Evolutionary conservation across 805 yeast species (phyloP).

Genomic region (Lachancea thermotolerans): DNA sequence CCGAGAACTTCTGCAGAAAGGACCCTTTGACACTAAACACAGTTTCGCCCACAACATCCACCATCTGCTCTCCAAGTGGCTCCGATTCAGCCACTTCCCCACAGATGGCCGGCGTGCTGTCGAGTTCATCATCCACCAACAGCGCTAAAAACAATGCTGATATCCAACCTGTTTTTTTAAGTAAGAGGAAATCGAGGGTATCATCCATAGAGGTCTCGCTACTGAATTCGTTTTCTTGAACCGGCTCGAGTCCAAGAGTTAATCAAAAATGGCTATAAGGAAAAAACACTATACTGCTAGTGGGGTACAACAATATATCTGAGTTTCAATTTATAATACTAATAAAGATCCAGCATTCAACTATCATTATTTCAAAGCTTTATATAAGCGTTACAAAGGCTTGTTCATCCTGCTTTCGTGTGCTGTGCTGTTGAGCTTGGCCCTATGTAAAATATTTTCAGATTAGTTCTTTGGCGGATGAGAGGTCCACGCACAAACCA

Average conservation of each 20-base stretch:
- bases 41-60: background rate
- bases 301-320: background rate
- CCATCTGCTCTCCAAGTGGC: constrained; percentile 1
- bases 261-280: background rate
- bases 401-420: background rate
- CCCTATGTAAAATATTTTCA: background rate
- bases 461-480: background rate
- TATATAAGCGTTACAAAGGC: background rate
- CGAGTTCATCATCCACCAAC: background rate
- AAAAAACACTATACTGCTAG: background rate
- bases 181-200: constrained; percentile 5
- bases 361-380: background rate
- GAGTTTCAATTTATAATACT: background rate
- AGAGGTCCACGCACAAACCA: no score
- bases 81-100: constrained; percentile 4
- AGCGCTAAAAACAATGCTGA: background rate
- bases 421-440: background rate
- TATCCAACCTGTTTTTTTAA: background rate
- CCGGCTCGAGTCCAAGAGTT: background rate
- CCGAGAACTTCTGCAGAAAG: constrained; percentile 8
- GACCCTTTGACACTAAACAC: background rate
- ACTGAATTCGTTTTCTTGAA: constrained; percentile 5
- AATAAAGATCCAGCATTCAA: background rate
- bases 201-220: constrained; percentile 7
- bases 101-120: background rate